Percentiles rank a stretch among this genome's conserved stretches.
Conservation (phyloP, 129 eudicot genomes). For the Flaveria robusta region DNA sequence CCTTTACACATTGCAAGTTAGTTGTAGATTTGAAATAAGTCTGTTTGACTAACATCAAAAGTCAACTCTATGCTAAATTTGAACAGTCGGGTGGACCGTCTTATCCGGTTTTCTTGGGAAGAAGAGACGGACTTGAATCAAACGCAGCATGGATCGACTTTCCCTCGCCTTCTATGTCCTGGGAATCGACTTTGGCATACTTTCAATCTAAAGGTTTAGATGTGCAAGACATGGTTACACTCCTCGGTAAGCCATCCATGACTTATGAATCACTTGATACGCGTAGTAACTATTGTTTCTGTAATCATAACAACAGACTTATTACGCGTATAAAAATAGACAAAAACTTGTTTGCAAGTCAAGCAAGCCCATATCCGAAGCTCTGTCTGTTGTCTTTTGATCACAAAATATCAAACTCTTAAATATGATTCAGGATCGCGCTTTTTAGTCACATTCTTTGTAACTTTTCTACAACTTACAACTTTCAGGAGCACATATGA, state of each 20-base stretch:
- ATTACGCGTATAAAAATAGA: no score
- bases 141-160: conserved; percentile 66
- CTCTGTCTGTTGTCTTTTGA: no score
- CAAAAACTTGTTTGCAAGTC: neutral
- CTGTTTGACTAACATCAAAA: neutral
- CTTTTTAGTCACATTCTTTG: neutral
- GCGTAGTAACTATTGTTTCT: neutral
- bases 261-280: neutral
- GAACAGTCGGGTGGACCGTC: conserved; percentile 89
- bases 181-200: conserved; percentile 55
- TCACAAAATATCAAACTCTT: neutral
- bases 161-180: conserved; percentile 69
- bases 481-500: conserved; percentile 68
- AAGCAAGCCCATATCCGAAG: neutral
- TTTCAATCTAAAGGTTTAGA: conserved; percentile 72
- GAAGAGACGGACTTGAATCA: conserved; percentile 72
- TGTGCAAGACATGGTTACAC: conserved; percentile 65
- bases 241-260: conserved; percentile 56
- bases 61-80: conserved; percentile 3
- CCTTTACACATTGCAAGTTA: neutral
- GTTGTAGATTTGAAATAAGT: neutral
- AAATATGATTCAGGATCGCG: neutral
- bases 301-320: neutral
- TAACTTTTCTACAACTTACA: neutral
- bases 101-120: conserved; percentile 78